These are phyloP conservation scores for Aspergillus hiratsukae DNA, from an alignment of 2,329 filamentous ascomycete species.

Conservation along the genomic window DNA sequence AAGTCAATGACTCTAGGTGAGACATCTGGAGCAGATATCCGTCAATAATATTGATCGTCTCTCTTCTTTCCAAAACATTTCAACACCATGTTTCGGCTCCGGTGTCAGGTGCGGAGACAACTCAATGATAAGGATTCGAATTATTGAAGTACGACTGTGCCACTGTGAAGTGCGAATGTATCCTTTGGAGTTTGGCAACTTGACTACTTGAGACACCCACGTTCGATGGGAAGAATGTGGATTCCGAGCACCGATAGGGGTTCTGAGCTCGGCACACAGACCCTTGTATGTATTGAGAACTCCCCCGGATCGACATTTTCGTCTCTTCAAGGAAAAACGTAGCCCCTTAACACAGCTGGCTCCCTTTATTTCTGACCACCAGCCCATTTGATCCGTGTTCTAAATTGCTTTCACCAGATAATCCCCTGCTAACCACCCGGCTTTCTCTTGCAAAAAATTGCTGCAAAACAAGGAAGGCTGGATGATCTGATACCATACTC, in stretches of 20 bases:
- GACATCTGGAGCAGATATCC: slow-evolving; percentile 10
- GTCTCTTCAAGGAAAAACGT: neutral
- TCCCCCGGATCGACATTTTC: neutral
- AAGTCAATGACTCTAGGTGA: slow-evolving; percentile 3
- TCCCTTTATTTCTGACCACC: neutral
- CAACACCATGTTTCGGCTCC: slow-evolving; percentile 9
- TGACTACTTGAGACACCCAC: neutral
- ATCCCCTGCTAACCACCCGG: neutral
- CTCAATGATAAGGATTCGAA: neutral
- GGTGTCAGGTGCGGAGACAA: neutral
- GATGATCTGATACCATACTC: neutral
- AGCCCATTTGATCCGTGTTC: neutral
- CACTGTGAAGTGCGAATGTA: neutral
- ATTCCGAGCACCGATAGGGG: neutral
- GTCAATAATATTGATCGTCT: neutral
- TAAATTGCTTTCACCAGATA: neutral
- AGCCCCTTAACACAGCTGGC: neutral
- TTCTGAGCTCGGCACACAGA: neutral
- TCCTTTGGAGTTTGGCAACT: neutral
- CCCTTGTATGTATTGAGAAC: neutral
- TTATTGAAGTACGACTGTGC: neutral
- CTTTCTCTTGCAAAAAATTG: neutral
- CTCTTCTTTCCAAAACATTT: slow-evolving; percentile 10
- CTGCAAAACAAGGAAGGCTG: neutral
- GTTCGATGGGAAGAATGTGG: neutral